These are phyloP conservation scores for Proliferodiscus dingleyae DNA, from an alignment of 2,329 filamentous ascomycete species.

Conservation along the genomic window DNA sequence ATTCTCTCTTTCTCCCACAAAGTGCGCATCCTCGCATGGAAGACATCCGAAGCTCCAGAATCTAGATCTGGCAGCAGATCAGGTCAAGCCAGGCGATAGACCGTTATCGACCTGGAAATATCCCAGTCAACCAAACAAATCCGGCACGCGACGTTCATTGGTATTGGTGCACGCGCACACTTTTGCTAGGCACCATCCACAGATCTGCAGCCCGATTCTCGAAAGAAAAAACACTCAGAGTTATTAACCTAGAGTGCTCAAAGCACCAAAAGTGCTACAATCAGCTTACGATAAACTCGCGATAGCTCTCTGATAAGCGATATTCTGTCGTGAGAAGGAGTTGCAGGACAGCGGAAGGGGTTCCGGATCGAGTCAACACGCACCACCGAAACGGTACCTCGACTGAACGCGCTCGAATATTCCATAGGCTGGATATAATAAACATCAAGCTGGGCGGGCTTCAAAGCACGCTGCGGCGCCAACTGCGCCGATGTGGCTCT, in stretches of 20 bases:
- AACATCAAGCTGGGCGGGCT: slow-evolving; percentile 34
- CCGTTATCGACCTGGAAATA: background rate
- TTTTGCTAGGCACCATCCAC: background rate
- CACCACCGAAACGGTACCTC: slow-evolving; percentile 12
- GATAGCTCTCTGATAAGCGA: background rate
- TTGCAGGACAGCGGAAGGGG: background rate
- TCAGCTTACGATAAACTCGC: background rate
- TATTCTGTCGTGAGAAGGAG: too few relatives aligned
- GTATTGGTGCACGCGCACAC: background rate
- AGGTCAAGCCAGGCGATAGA: background rate
- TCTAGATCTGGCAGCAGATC: too few relatives aligned
- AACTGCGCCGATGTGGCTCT: slow-evolving; percentile 70
- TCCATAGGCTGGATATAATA: slow-evolving; percentile 4
- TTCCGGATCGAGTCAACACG: background rate
- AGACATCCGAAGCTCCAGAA: too few relatives aligned
- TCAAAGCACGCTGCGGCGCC: slow-evolving; percentile 43
- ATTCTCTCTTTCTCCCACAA: background rate
- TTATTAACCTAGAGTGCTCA: too few relatives aligned
- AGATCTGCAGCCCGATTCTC: too few relatives aligned
- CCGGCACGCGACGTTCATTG: background rate
- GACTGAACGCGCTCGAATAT: background rate
- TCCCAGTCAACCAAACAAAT: too few relatives aligned
- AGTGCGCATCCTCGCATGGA: background rate
- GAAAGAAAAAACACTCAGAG: too few relatives aligned
- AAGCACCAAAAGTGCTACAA: too few relatives aligned